phyloP scores from a whole-genome alignment of 129 eudicot species.

The Pseudognaphalium luteoalbum region DNA sequence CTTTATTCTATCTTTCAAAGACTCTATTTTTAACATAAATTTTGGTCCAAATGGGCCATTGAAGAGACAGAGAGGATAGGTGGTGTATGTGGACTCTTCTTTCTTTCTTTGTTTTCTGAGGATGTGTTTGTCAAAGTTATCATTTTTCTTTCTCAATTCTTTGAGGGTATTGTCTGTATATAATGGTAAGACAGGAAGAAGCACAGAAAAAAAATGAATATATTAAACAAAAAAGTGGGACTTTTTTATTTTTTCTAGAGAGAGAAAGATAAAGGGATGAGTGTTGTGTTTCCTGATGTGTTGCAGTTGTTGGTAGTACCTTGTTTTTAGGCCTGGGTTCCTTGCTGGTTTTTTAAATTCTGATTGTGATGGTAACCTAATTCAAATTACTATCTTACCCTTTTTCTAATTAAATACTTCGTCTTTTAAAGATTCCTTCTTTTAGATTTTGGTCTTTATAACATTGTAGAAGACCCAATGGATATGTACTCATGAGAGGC shows the following conservation, averaged over 20 bases:
- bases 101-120: slow-evolving; percentile 37
- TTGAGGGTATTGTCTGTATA: slow-evolving; percentile 33
- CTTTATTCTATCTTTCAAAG: slow-evolving; percentile 32
- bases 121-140: slow-evolving; percentile 35
- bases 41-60: slow-evolving; percentile 85
- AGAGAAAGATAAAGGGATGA: slow-evolving; percentile 26
- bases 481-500: slow-evolving; percentile 7
- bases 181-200: slow-evolving; percentile 26
- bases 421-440: slow-evolving; percentile 16
- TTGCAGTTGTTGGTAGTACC: slow-evolving; percentile 70
- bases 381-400: slow-evolving; percentile 21
- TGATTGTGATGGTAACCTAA: slow-evolving; percentile 23
- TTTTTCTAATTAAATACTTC: neutral
- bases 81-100: slow-evolving; percentile 54
- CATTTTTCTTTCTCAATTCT: slow-evolving; percentile 35
- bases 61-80: slow-evolving; percentile 37
- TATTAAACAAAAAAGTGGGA: neutral
- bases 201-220: slow-evolving; percentile 13
- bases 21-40: slow-evolving; percentile 38
- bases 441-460: neutral
- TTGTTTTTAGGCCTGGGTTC: slow-evolving; percentile 57
- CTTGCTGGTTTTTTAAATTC: slow-evolving; percentile 30
- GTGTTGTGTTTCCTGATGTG: slow-evolving; percentile 43
- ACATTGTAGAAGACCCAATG: slow-evolving; percentile 14
- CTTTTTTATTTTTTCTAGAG: slow-evolving; percentile 21